Evolutionary conservation across 164 flowering plant species (phyloP).

Genomic region (Magnolia kwangsiensis): DNA sequence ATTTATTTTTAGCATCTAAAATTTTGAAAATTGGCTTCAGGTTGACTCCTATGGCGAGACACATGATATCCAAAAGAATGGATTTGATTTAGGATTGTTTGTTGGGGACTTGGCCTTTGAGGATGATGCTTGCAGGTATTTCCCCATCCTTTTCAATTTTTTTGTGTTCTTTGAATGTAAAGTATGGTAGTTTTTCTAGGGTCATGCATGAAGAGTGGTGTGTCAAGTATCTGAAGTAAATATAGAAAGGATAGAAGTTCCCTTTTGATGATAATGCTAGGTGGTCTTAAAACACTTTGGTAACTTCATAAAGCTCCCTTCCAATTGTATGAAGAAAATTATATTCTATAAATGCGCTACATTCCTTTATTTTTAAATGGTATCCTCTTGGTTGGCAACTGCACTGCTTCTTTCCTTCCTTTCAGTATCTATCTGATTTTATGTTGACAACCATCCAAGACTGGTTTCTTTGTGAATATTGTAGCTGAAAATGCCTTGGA

Average conservation of each 20-base stretch:
- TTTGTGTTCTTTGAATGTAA: neutral
- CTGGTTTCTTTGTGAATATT: neutral
- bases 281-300: neutral
- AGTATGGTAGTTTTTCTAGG: neutral
- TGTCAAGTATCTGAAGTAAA: neutral
- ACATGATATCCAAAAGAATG: slow-evolving; percentile 34
- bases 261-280: neutral
- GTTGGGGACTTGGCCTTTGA: slow-evolving; percentile 81
- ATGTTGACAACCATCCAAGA: neutral
- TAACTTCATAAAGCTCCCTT: neutral
- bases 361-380: neutral
- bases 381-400: neutral
- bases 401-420: neutral
- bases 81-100: slow-evolving; percentile 71
- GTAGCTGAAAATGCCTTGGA: neutral
- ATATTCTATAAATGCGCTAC: neutral
- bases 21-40: slow-evolving; percentile 22
- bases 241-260: neutral
- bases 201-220: neutral
- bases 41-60: slow-evolving; percentile 27
- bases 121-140: slow-evolving; percentile 72
- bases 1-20: neutral
- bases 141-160: neutral
- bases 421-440: neutral
- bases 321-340: neutral